Percentiles rank a stretch among this genome's conserved stretches.
These are phyloP conservation scores for Cucumis melo DNA, from an alignment of 306 rosid species.

Conservation along the genomic window DNA sequence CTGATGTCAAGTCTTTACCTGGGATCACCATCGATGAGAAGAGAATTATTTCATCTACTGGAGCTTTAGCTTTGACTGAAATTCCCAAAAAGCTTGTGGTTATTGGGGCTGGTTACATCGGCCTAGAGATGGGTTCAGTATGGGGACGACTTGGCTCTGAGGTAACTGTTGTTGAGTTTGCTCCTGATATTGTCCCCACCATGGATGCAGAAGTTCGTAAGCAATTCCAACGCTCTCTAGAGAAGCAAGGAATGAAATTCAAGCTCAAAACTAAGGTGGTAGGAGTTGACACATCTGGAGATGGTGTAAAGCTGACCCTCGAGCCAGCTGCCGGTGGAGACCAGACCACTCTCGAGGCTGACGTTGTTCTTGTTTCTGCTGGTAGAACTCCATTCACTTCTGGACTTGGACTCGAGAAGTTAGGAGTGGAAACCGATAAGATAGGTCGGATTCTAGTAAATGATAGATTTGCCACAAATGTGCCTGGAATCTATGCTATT, in stretches of 20 bases:
- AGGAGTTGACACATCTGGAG: constrained; percentile 74
- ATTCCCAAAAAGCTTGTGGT: constrained; percentile 87
- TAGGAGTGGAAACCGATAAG: constrained; percentile 86
- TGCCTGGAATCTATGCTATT: constrained; percentile 70
- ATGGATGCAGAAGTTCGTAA: constrained; percentile 89
- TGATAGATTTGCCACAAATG: constrained; percentile 66
- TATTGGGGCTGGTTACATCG: constrained; percentile 96
- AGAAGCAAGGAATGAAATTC: constrained; percentile 95
- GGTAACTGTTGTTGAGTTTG: constrained; percentile 92
- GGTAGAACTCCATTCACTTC: constrained; percentile 89
- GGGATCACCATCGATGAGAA: constrained; percentile 90
- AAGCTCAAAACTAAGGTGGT: constrained; percentile 87
- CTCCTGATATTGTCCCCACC: constrained; percentile 77
- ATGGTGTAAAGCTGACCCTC: constrained; percentile 77
- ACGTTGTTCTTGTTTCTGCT: constrained; percentile 94
- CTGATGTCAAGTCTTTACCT: constrained; percentile 85
- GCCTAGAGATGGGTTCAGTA: constrained; percentile 97
- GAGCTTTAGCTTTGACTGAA: constrained; percentile 80
- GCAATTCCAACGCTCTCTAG: constrained; percentile 90
- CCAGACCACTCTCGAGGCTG: constrained; percentile 62
- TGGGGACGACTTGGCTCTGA: constrained; percentile 94
- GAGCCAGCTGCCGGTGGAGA: constrained; percentile 97
- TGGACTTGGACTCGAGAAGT: constrained; percentile 67
- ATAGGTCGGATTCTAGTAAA: constrained; percentile 67
- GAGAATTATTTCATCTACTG: constrained; percentile 88